phyloP scores from a whole-genome alignment of 2,329 filamentous ascomycete species.

The Pseudocercospora vitis region DNA sequence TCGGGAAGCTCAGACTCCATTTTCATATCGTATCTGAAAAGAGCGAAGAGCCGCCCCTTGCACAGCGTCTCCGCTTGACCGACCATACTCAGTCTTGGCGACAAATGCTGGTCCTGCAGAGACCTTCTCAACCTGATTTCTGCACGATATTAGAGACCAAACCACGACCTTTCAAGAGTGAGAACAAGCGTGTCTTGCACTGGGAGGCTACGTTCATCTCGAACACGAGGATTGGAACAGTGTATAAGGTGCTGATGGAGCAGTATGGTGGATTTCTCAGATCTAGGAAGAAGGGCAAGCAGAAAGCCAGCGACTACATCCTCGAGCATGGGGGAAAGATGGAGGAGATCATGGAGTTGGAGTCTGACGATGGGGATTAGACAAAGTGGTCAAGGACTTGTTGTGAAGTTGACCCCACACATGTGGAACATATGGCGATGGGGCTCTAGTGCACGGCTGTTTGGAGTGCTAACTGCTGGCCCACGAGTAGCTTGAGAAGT shows the following conservation, averaged over 20 bases:
- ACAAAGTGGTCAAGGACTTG: not conserved
- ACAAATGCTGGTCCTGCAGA: conserved; percentile 5
- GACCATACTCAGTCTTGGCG: conserved; percentile 1
- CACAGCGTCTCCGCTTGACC: not conserved
- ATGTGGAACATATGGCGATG: not conserved
- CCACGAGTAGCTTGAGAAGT: too few relatives aligned
- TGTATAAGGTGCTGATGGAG: not conserved
- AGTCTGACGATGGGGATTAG: not conserved
- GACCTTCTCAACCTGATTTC: not conserved
- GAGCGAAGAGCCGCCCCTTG: not conserved
- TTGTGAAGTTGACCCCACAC: not conserved
- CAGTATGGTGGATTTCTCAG: not conserved
- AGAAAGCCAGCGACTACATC: not conserved
- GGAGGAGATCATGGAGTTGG: conserved; percentile 5
- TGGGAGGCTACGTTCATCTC: not conserved
- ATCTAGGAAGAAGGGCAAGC: not conserved
- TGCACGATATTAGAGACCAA: not conserved
- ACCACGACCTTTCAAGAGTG: not conserved
- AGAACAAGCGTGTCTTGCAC: not conserved
- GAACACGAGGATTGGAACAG: not conserved
- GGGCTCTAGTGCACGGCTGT: not conserved
- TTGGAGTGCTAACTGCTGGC: too few relatives aligned
- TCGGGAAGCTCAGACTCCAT: not conserved
- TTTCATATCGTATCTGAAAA: conserved; percentile 1
- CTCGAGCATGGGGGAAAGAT: conserved; percentile 4